Base-by-base conservation (phyloP, 495 filamentous ascomycete species). In the Lepidopterella palustris region DNA sequence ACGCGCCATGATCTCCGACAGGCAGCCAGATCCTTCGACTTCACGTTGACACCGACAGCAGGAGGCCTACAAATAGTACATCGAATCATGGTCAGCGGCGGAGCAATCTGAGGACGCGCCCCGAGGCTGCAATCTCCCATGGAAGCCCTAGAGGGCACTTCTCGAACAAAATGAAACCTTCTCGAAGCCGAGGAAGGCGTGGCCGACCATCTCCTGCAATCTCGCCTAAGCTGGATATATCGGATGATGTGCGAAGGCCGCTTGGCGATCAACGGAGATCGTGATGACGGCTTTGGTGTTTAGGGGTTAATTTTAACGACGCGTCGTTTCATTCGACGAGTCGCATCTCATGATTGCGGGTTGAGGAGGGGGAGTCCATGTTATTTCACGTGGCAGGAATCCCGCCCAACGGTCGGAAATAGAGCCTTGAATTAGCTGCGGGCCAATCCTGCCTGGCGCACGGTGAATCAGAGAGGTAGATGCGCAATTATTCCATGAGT, bases 161-260 rank as follows among this genome's bases (percentile, higher is more conserved):
- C 39, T 58, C 48, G 63, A 65, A 65, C 13, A 54, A 59, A 61
- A 59, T 65, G 63, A 61, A 66, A 62, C 63, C 39, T 61, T 62
- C 59, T 62, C 27, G 63, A 66, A 66, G 59, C 51, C 47, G 47
- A 50, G 18, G 21, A 50, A 24, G 26, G 20, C 47, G 21, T 55
- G 52, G 29, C 54, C 23, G 52, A 58, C 48, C 15, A 5, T 24
- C 23, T 13, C 60, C 60, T 63, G 64, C 54, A 67, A 67, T 67
- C 53, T 67, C 60, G 48, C 24, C 25, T 28, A n/a, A 18, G 18
- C 52, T 28, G 52, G 27, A 32, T 21, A 24, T 29, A 32, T 49
- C 29, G 61, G 55, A 58, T 55, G 50, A 59, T 59, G 50, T 35
- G 57, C 57, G 51, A 64, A 29, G 58, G 53, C 58, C 45, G 31